phyloP scores from a whole-genome alignment of 306 rosid genomes.

The Cucurbita ficifolia region DNA sequence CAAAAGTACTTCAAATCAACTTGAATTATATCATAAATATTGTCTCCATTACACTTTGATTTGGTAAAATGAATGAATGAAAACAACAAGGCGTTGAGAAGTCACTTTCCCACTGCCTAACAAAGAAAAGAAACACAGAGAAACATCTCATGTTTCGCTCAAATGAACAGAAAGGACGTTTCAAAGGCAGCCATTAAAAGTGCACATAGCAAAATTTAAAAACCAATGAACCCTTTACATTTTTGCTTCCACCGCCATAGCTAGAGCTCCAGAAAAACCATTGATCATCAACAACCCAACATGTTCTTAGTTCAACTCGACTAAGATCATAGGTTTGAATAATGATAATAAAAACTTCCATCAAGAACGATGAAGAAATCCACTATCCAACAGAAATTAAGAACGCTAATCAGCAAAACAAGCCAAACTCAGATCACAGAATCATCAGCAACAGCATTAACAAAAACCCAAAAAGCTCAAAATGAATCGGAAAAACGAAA shows the following conservation, averaged over 20 bases:
- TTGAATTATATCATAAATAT: background rate
- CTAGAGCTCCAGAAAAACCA: background rate
- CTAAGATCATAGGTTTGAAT: too few species aligned
- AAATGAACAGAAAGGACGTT: background rate
- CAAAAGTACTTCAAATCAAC: background rate
- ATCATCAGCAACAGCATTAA: background rate
- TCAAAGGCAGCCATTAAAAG: background rate
- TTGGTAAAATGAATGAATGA: background rate
- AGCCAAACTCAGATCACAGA: slow-evolving; percentile 1
- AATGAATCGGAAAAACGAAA: background rate
- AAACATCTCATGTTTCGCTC: background rate
- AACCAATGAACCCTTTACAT: background rate
- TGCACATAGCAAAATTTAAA: background rate
- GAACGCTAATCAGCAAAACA: background rate
- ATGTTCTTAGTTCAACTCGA: too few species aligned
- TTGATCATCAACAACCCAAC: background rate
- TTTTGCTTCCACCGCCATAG: background rate
- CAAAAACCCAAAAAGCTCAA: background rate
- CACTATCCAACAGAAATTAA: background rate
- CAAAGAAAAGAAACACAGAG: background rate
- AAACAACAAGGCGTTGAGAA: background rate
- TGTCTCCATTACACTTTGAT: background rate
- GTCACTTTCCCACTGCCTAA: background rate
- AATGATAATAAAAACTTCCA: background rate
- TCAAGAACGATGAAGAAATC: background rate